Percentiles rank a stretch among this genome's conserved stretches.
phyloP scores from a whole-genome alignment of 148 eudicot species.

The Rhododendron vialii region DNA sequence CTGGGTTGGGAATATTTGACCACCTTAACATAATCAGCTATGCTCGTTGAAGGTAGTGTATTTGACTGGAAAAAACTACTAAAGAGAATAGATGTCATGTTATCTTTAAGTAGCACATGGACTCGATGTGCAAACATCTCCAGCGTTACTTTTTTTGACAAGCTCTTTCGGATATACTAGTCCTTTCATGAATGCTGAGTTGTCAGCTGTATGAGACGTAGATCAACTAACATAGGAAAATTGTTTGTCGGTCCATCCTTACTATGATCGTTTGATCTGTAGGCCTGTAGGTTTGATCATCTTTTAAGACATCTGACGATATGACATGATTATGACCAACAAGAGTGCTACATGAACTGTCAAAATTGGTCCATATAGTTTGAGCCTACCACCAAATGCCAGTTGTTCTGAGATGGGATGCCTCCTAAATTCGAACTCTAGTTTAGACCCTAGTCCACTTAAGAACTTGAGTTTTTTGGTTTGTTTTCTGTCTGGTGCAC shows the following conservation, averaged over 20 bases:
- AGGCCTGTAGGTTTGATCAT: background rate
- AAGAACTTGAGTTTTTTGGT: background rate
- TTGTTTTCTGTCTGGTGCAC: conserved; percentile 4
- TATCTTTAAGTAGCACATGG: background rate
- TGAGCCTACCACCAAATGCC: background rate
- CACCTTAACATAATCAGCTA: background rate
- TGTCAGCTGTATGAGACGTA: background rate
- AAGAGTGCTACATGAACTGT: background rate
- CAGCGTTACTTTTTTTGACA: background rate
- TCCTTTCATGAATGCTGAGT: background rate
- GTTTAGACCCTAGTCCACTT: background rate
- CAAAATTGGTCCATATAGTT: background rate
- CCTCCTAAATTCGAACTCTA: background rate
- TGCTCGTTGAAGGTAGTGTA: background rate
- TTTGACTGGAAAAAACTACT: background rate
- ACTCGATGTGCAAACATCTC: background rate
- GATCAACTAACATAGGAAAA: background rate
- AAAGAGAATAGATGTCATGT: background rate
- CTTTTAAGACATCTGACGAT: background rate
- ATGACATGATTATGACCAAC: background rate
- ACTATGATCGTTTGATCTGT: background rate
- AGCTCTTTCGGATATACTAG: background rate
- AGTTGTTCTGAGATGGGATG: background rate
- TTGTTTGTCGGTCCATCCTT: background rate
- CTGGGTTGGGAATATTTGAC: background rate